A percentile compares a stretch with the other conserved stretches of the same genome.
phyloP scores from a whole-genome alignment of 768 basidiomycete species.

The Mycena vitilis region DNA sequence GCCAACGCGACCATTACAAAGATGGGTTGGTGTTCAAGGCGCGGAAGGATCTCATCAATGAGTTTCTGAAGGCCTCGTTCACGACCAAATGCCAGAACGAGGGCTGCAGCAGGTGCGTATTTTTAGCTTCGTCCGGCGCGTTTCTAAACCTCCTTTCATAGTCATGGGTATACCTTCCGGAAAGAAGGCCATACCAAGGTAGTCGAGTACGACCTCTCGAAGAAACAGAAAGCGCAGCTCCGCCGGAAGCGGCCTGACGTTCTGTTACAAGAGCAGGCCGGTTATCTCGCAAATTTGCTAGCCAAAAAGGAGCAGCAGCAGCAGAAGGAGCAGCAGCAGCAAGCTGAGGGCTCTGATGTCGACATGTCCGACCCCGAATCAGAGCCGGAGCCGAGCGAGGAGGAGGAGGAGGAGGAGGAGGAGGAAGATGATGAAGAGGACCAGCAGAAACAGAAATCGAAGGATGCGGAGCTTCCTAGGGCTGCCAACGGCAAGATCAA shows the following conservation, averaged over 20 bases:
- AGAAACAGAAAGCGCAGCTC: constrained; percentile 77
- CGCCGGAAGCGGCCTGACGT: constrained; percentile 82
- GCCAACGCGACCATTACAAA: constrained; percentile 88
- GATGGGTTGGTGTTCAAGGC: constrained; percentile 88
- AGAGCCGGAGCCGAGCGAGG: constrained; percentile 40
- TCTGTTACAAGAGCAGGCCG: constrained; percentile 63
- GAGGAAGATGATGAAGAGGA: constrained; percentile 37
- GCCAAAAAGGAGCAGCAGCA: constrained; percentile 34
- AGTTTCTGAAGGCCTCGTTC: constrained; percentile 79
- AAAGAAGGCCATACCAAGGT: constrained; percentile 96
- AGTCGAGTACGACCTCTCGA: constrained; percentile 89
- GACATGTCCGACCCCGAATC: constrained; percentile 61
- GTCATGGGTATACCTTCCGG: constrained; percentile 86
- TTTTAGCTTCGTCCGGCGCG: constrained; percentile 4
- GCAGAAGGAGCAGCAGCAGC: constrained; percentile 33
- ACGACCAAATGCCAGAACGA: constrained; percentile 81
- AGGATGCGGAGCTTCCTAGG: constrained; percentile 61
- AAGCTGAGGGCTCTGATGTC: constrained; percentile 57
- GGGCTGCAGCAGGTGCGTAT: constrained; percentile 83
- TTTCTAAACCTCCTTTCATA: constrained; percentile 44
- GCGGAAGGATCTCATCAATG: constrained; percentile 83
- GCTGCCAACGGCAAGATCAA: constrained; percentile 85
- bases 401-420: constrained; percentile 58
- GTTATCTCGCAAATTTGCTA: constrained; percentile 40
- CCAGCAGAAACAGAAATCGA: constrained; percentile 45